Conservation (phyloP, 306 rosid genomes). For the Casuarina glauca region DNA sequence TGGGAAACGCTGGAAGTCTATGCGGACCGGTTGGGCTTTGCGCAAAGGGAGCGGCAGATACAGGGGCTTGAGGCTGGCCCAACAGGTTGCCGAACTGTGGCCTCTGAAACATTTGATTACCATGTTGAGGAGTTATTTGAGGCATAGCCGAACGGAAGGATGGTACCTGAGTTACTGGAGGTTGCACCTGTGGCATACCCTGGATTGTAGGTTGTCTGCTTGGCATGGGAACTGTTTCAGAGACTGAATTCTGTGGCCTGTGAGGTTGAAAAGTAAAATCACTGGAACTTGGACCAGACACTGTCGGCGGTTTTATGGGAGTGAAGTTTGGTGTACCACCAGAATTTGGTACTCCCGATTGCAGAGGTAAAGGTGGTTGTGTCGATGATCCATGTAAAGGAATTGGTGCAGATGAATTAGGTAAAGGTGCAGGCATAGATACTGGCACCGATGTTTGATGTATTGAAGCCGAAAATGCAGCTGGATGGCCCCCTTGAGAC, state of each 20-base stretch:
- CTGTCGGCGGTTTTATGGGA: conserved; percentile 39
- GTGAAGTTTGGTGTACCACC: conserved; percentile 36
- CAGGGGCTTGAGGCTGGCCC: conserved; percentile 48
- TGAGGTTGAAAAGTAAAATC: conserved; percentile 71
- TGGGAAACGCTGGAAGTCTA: conserved; percentile 49
- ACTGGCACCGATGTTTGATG: conserved; percentile 33
- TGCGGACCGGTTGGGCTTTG: conserved; percentile 49
- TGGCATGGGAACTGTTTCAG: conserved; percentile 43
- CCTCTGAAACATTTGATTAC: conserved; percentile 54
- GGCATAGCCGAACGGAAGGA: conserved; percentile 45
- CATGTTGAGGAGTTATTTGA: conserved; percentile 37
- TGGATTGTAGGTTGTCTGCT: conserved; percentile 43
- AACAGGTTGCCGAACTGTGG: conserved; percentile 43
- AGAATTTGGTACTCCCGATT: conserved; percentile 52
- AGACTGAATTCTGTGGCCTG: conserved; percentile 45
- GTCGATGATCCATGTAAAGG: conserved; percentile 45
- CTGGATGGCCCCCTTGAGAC: conserved; percentile 46
- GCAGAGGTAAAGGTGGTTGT: conserved; percentile 41
- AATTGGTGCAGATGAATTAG: conserved; percentile 29
- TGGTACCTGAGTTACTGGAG: conserved; percentile 42
- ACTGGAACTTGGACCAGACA: conserved; percentile 48
- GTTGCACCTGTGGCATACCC: conserved; percentile 41
- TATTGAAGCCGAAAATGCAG: conserved; percentile 38
- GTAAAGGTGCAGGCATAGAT: conserved; percentile 25
- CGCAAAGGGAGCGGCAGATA: conserved; percentile 39